Conservation (phyloP, 1,139 yeast species). For the Yamadazyma dendronema region DNA sequence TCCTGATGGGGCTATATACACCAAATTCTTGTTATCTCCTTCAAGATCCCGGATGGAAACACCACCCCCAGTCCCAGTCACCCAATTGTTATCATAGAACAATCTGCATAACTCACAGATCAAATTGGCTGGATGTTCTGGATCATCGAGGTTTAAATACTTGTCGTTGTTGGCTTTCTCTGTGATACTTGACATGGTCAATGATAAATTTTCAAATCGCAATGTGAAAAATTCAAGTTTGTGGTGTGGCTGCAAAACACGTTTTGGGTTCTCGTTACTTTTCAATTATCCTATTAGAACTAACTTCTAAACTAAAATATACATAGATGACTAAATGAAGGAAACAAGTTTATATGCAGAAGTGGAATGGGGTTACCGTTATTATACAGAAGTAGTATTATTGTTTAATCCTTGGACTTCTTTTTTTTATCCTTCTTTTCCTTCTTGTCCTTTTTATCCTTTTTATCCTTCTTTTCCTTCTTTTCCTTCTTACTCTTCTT, state of each 20-base stretch:
- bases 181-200: constrained; percentile 3
- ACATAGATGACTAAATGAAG: constrained; percentile 8
- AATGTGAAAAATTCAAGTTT: no score
- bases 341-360: constrained; percentile 4
- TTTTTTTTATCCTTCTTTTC: constrained; percentile 36
- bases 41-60: constrained; percentile 70
- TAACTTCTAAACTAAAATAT: constrained; percentile 8
- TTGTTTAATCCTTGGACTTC: constrained; percentile 12
- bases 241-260: constrained; percentile 6
- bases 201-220: no score
- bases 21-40: constrained; percentile 42
- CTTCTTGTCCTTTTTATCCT: constrained; percentile 30
- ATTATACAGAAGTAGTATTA: background rate
- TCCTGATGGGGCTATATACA: constrained; percentile 90
- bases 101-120: constrained; percentile 78
- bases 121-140: constrained; percentile 78
- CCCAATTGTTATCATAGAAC: constrained; percentile 85
- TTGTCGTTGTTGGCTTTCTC: constrained; percentile 9
- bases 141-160: constrained; percentile 33
- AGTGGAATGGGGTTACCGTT: background rate
- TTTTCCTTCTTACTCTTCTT: constrained; percentile 47
- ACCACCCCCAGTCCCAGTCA: constrained; percentile 96
- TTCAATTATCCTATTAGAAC: constrained; percentile 5
- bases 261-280: background rate
- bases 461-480: constrained; percentile 40